Percentiles rank a stretch among this genome's conserved stretches.
Conservation (phyloP, 257 asterid genomes). For the Nicotiana tabacum region DNA sequence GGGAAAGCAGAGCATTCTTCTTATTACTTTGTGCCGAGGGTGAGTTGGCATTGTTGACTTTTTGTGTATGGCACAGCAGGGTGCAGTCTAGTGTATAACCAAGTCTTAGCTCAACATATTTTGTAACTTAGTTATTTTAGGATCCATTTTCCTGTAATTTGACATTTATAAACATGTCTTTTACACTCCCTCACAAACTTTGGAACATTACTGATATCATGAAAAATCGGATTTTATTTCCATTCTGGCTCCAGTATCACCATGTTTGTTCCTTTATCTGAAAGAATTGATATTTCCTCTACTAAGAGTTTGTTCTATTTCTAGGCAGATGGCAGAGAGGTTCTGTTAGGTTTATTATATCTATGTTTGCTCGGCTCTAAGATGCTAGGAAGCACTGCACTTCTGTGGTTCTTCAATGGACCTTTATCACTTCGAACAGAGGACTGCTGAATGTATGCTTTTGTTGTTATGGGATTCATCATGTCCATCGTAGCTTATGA, state of each 20-base stretch:
- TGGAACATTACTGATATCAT: neutral
- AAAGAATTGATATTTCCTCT: neutral
- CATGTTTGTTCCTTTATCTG: neutral
- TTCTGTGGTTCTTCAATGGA: conserved; percentile 65
- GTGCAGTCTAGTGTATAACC: neutral
- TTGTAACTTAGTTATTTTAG: neutral
- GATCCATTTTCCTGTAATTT: neutral
- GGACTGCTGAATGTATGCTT: conserved; percentile 52
- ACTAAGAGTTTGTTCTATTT: conserved; percentile 19
- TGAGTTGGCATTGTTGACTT: neutral
- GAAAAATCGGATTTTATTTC: neutral
- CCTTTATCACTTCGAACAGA: conserved; percentile 56
- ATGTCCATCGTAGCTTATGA: conserved; percentile 67
- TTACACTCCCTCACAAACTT: neutral
- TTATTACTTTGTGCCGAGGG: neutral
- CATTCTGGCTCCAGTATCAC: neutral
- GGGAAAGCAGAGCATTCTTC: neutral
- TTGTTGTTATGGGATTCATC: conserved; percentile 53
- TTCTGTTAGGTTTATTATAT: conserved; percentile 65
- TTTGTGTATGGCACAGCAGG: neutral
- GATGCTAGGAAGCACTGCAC: conserved; percentile 85
- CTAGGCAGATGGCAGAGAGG: conserved; percentile 94
- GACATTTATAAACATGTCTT: neutral
- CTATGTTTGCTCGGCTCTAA: conserved; percentile 80
- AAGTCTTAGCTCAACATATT: neutral